Base-by-base conservation (phyloP, 352 stramenopile species). In the Elongisporangium undulatum region DNA sequence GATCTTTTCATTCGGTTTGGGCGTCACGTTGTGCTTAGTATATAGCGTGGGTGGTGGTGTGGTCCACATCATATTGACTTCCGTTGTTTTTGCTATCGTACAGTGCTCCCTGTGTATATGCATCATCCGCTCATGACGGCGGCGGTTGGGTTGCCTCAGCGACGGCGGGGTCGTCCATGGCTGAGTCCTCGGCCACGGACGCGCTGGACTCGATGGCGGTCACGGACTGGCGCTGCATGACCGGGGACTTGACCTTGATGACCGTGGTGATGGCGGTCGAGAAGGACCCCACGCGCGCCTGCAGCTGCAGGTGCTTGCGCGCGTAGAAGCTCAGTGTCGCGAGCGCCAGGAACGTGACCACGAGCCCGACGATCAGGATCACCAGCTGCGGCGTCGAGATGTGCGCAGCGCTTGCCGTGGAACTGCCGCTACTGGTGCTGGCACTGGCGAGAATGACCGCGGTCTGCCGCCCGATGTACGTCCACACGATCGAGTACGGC, bases 401-500 rank as follows among this genome's bases (percentile, higher is more conserved):
- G 21, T 34, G 19, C 26, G 19, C 39, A 16, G 49, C 51, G 57
- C 41, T 21, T 3, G 26, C 49, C 4, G 57, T 48, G 5, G 49
- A 21, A 49, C 17, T 17, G 15, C 6, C 22, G 49, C 49, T 51
- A 6, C 2, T 26, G 21, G 48, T 6, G 23, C 12, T 21, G 8
- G 39, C 52, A 16, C 13, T 22, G 8, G 39, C 52, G 38, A 64
- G 51, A 15, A 64, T 16, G 21, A 59, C 51, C 4, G 45, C 19
- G 2, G 58, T 53, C 24, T 64, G 22, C 17, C 41, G 38, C 21
- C 58, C 58, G 22, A 64, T 48, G n/a, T 51, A 64, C 17, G 55
- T 26, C 61, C 61, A 67, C 10, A 67, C 49, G 38, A 58, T 26
- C 17, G 61, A 48, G 21, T 63, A 50, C 45, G 61, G 61, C 24